phyloP scores from a whole-genome alignment of 139 green algal genomes.

The Edaphochlamys debaryana region DNA sequence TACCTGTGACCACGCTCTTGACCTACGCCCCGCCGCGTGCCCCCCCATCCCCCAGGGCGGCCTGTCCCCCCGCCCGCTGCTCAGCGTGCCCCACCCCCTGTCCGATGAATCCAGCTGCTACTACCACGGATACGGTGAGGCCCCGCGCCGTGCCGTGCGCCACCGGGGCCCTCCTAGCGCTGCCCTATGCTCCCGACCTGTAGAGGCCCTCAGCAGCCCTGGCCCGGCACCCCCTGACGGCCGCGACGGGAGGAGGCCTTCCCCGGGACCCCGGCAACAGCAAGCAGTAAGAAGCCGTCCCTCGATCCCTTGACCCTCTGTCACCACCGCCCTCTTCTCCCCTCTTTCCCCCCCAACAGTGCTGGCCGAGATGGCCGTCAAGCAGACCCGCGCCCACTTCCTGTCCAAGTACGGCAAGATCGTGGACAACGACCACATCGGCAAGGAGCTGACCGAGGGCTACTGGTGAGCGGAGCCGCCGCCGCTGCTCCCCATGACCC shows the following conservation, averaged over 20 bases:
- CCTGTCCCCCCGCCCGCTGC: constrained; percentile 59
- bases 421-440: constrained; percentile 52
- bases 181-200: too few species aligned
- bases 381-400: constrained; percentile 81
- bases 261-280: neutral
- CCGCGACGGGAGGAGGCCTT: neutral
- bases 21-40: too few species aligned
- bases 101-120: constrained; percentile 79
- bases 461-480: too few species aligned
- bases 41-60: constrained; percentile 51
- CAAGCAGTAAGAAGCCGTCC: neutral
- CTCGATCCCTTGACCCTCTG: too few species aligned
- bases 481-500: constrained; percentile 40
- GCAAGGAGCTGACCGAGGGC: constrained; percentile 34
- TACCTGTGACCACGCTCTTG: too few species aligned
- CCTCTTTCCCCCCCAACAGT: neutral
- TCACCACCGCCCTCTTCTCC: neutral
- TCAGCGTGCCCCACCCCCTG: constrained; percentile 82
- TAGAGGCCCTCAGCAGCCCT: too few species aligned
- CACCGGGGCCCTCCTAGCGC: neutral
- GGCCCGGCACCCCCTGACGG: neutral
- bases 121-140: constrained; percentile 73
- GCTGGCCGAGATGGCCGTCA: constrained; percentile 79
- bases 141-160: neutral
- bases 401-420: constrained; percentile 60